Percentiles rank a stretch among this genome's conserved stretches.
Evolutionary conservation across 352 stramenopile genomes (phyloP).

Genomic region (Sclerospora graminicola): DNA sequence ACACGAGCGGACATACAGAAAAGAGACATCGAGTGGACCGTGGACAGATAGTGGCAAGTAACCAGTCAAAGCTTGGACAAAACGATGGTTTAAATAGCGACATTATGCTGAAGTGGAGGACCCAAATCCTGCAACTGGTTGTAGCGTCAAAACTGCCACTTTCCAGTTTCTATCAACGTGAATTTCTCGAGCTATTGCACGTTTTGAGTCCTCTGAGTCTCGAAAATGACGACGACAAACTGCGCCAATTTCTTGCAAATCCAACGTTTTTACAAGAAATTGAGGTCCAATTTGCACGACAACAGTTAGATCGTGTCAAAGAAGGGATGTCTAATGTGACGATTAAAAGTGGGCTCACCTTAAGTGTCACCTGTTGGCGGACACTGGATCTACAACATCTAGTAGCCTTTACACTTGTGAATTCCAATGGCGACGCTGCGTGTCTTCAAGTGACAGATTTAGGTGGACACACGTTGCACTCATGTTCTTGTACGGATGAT

Average conservation of each 20-base stretch:
- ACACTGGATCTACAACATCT: constrained; percentile 56
- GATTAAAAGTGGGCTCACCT: constrained; percentile 66
- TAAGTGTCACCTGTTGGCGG: constrained; percentile 63
- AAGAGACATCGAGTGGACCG: constrained; percentile 2
- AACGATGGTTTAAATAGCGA: constrained; percentile 6
- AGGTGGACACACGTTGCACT: constrained; percentile 16
- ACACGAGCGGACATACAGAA: background rate
- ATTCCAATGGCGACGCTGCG: constrained; percentile 66
- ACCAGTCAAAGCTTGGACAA: constrained; percentile 9
- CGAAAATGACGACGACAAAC: constrained; percentile 6
- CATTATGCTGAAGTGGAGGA: constrained; percentile 10
- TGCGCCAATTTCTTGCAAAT: constrained; percentile 13
- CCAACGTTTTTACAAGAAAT: constrained; percentile 29
- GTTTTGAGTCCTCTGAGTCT: constrained; percentile 9
- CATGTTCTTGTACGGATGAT: constrained; percentile 7
- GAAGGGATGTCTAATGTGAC: constrained; percentile 77
- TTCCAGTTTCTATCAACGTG: constrained; percentile 25
- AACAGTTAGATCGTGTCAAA: constrained; percentile 69
- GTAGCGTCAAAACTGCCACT: constrained; percentile 30
- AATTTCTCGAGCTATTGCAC: constrained; percentile 36
- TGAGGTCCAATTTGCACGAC: constrained; percentile 21
- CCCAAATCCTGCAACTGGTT: constrained; percentile 20
- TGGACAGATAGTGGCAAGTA: constrained; percentile 1
- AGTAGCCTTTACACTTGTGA: constrained; percentile 66
- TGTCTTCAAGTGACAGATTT: constrained; percentile 58